Percentiles rank a stretch among this genome's conserved stretches.
phyloP scores from a whole-genome alignment of 1,284 basidiomycete species.

The Trichosporon faecale region DNA sequence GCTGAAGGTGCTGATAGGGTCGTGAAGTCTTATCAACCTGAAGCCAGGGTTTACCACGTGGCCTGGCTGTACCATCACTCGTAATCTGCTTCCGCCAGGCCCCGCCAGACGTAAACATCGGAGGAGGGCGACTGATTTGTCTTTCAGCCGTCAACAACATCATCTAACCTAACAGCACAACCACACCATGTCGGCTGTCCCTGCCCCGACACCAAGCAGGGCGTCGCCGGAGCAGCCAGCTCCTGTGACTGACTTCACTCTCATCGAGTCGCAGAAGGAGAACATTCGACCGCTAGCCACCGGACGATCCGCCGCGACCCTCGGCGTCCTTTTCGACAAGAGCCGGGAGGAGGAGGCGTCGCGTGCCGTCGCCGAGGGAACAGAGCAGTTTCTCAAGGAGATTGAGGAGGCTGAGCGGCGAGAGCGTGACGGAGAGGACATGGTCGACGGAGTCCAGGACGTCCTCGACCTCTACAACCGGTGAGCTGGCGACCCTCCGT shows the following conservation, averaged over 20 bases:
- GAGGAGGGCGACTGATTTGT: slow-evolving; percentile 24
- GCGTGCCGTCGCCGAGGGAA: slow-evolving; percentile 51
- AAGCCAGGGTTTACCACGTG: neutral
- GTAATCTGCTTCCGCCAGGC: neutral
- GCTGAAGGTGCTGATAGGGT: neutral
- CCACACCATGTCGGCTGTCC: slow-evolving; percentile 14
- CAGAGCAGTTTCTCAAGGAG: slow-evolving; percentile 48
- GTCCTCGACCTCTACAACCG: slow-evolving; percentile 54
- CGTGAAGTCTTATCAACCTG: neutral
- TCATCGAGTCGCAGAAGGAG: slow-evolving; percentile 60
- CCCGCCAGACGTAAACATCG: slow-evolving; percentile 2
- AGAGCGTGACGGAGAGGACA: slow-evolving; percentile 59
- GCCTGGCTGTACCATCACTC: neutral
- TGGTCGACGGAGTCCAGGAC: slow-evolving; percentile 51
- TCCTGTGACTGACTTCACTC: slow-evolving; percentile 52
- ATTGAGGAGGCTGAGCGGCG: slow-evolving; percentile 51
- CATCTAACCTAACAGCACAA: neutral
- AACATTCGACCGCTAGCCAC: slow-evolving; percentile 59
- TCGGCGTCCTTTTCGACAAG: slow-evolving; percentile 54
- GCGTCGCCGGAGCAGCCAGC: slow-evolving; percentile 24
- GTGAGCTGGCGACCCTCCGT: slow-evolving; percentile 32
- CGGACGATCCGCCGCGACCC: slow-evolving; percentile 58
- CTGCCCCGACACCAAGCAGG: slow-evolving; percentile 10
- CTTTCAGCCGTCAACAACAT: slow-evolving; percentile 8
- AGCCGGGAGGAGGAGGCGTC: slow-evolving; percentile 47